phyloP scores from a whole-genome alignment of 306 rosid species.

The Castanea mollissima region DNA sequence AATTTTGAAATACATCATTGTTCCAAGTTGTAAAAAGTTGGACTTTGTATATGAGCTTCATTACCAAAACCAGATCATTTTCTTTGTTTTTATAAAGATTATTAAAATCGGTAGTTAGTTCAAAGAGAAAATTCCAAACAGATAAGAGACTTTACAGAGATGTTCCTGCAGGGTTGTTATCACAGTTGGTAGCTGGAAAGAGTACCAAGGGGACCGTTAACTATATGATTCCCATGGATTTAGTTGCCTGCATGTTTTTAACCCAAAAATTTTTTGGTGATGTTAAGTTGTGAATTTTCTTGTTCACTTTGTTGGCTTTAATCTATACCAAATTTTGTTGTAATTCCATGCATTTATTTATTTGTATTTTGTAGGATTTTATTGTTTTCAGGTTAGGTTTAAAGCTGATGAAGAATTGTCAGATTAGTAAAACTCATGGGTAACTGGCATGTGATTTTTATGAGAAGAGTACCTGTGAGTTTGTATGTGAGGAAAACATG shows the following conservation, averaged over 20 bases:
- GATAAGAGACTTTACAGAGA: neutral
- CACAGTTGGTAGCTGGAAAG: constrained; percentile 4
- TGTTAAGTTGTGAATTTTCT: too few species aligned
- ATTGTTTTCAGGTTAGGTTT: too few species aligned
- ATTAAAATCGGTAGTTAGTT: neutral
- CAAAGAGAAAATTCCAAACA: neutral
- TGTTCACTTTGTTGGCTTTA: too few species aligned
- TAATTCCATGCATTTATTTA: too few species aligned
- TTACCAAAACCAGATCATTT: neutral
- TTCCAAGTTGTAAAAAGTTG: neutral
- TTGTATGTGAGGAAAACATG: too few species aligned
- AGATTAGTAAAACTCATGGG: too few species aligned
- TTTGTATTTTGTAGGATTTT: too few species aligned
- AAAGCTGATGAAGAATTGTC: too few species aligned
- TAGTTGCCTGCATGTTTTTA: constrained; percentile 6
- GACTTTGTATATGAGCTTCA: neutral
- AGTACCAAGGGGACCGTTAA: neutral
- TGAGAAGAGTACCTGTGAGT: too few species aligned
- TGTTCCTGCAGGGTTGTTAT: neutral
- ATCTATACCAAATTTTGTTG: too few species aligned
- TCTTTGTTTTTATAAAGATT: neutral
- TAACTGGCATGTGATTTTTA: too few species aligned
- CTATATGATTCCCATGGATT: neutral
- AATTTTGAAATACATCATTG: constrained; percentile 2
- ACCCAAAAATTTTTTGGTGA: too few species aligned